Conservation (phyloP, 1,284 basidiomycete species). For the Ustilago sp. region DNA sequence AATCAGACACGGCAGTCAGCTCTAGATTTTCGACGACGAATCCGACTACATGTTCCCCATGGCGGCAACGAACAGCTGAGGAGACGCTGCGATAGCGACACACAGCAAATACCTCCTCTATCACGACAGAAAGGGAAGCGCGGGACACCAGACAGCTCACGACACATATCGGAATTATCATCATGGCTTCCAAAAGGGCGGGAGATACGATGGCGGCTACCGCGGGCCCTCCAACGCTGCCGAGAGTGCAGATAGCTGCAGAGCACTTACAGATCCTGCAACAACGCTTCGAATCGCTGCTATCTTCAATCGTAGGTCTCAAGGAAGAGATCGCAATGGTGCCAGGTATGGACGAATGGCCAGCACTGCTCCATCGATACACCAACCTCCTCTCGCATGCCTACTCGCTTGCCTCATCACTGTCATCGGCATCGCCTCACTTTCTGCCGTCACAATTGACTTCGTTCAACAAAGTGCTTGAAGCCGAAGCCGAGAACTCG, state of each 20-base stretch:
- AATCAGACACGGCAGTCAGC: background rate
- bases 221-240: constrained; percentile 35
- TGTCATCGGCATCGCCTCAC: constrained; percentile 56
- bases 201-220: constrained; percentile 11
- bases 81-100: background rate
- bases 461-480: constrained; percentile 56
- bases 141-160: background rate
- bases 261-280: constrained; percentile 56
- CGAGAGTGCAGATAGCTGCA: constrained; percentile 36
- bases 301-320: constrained; percentile 57
- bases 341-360: constrained; percentile 62
- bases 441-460: constrained; percentile 57
- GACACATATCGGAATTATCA: background rate
- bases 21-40: background rate
- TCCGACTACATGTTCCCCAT: background rate
- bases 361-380: constrained; percentile 55
- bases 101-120: background rate
- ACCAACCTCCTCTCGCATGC: constrained; percentile 59
- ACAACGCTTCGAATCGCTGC: constrained; percentile 59
- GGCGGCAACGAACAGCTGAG: background rate
- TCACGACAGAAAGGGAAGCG: background rate
- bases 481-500: constrained; percentile 52
- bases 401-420: constrained; percentile 56
- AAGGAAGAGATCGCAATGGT: constrained; percentile 58
- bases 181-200: constrained; percentile 30